A percentile compares a stretch with the other conserved stretches of the same genome.
Evolutionary conservation across 108 stramenopile species (phyloP).

Genomic region (Stephanodiscus triporus): DNA sequence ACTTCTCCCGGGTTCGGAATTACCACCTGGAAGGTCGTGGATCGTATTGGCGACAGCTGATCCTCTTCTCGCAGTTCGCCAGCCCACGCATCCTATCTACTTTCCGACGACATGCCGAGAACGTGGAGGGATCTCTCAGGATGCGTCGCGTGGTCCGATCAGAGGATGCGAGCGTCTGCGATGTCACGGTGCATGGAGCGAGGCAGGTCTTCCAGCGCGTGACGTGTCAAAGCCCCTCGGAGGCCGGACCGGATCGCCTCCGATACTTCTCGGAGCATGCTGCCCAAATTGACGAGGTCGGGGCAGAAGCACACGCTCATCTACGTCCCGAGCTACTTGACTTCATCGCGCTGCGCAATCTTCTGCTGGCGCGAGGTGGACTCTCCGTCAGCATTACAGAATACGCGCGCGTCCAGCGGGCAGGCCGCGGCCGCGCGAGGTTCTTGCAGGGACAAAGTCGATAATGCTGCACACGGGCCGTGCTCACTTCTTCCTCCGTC

Average conservation of each 20-base stretch:
- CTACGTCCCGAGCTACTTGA: constrained; percentile 95
- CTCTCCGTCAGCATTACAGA: constrained; percentile 88
- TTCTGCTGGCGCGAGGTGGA: constrained; percentile 64
- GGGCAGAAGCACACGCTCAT: constrained; percentile 91
- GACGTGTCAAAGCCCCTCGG: constrained; percentile 54
- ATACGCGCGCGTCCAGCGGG: constrained; percentile 83
- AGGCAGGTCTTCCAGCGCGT: constrained; percentile 94
- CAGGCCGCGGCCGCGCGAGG: constrained; percentile 84
- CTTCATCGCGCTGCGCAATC: constrained; percentile 89
- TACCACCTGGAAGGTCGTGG: constrained; percentile 88
- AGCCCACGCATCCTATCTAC: constrained; percentile 81
- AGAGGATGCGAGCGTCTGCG: constrained; percentile 69
- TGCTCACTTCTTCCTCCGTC: constrained; percentile 91
- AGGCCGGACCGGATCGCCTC: constrained; percentile 77
- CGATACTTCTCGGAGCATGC: constrained; percentile 84
- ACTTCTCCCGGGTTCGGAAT: constrained; percentile 93
- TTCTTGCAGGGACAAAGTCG: constrained; percentile 92
- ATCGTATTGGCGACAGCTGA: constrained; percentile 81
- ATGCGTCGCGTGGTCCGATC: constrained; percentile 52
- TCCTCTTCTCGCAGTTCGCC: constrained; percentile 68
- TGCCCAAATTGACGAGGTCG: constrained; percentile 72
- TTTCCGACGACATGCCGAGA: constrained; percentile 73
- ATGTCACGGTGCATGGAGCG: constrained; percentile 65
- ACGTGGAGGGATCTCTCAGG: constrained; percentile 71
- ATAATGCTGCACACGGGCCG: constrained; percentile 96